Percentiles rank a stretch among this genome's conserved stretches.
These are phyloP conservation scores for Corylus heterophylla DNA, from an alignment of 306 rosid genomes.

Conservation along the genomic window DNA sequence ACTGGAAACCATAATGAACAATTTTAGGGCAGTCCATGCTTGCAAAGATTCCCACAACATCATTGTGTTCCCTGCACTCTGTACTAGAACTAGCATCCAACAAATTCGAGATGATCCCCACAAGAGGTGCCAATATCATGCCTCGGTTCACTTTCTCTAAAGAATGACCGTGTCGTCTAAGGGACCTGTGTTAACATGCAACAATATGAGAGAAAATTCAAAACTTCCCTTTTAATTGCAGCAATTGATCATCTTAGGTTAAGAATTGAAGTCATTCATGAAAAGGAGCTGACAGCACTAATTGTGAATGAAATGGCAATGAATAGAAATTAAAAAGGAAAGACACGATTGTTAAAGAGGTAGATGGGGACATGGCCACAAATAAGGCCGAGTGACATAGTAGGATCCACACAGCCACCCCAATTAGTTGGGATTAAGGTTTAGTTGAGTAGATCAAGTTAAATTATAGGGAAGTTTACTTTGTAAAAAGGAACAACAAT, in stretches of 20 bases:
- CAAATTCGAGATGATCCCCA: conserved; percentile 83
- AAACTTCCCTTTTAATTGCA: conserved; percentile 14
- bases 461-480: conserved; percentile 8
- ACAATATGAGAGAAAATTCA: conserved; percentile 5
- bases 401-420: not conserved
- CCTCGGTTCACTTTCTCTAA: conserved; percentile 82
- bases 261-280: not conserved
- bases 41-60: conserved; percentile 77
- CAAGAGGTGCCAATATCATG: conserved; percentile 94
- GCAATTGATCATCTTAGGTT: not conserved
- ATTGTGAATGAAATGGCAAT: not conserved
- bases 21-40: conserved; percentile 88
- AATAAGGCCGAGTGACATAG: not conserved
- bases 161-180: conserved; percentile 76
- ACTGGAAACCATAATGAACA: conserved; percentile 79
- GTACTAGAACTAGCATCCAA: conserved; percentile 65
- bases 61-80: conserved; percentile 59
- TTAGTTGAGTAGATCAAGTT: conserved; percentile 1
- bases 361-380: not conserved
- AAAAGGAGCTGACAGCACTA: not conserved
- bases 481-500: conserved; percentile 11
- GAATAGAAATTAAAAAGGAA: not conserved
- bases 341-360: not conserved
- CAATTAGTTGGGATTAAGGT: not conserved
- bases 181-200: conserved; percentile 51